Percentiles rank a stretch among this genome's conserved stretches.
These are phyloP conservation scores for Salvia sclarea DNA, from an alignment of 305 asterid species.

Conservation along the genomic window DNA sequence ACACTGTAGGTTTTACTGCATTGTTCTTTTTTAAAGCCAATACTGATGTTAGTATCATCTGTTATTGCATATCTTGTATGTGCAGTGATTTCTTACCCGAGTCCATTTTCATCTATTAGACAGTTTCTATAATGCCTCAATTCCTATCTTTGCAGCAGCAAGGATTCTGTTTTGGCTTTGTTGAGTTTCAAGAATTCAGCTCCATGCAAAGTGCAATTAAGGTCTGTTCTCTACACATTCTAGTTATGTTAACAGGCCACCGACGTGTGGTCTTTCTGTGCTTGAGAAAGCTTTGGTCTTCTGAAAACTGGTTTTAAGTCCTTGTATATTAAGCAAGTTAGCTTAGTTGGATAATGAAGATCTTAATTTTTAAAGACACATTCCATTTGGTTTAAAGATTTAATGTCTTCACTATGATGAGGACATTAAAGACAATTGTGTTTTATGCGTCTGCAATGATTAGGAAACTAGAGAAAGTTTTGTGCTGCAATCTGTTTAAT, in stretches of 20 bases:
- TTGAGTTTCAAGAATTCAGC: constrained; percentile 64
- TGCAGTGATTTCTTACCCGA: neutral
- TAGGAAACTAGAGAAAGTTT: neutral
- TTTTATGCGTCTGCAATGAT: neutral
- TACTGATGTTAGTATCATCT: constrained; percentile 3
- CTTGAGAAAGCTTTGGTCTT: neutral
- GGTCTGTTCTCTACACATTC: constrained; percentile 38
- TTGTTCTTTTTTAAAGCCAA: constrained; percentile 18
- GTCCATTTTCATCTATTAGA: neutral
- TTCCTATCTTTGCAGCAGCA: constrained; percentile 50
- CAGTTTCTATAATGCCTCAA: neutral
- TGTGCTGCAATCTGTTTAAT: neutral
- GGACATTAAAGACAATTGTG: neutral
- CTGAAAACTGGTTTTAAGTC: too few species aligned
- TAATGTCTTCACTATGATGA: neutral
- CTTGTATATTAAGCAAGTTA: neutral
- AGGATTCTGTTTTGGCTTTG: constrained; percentile 77
- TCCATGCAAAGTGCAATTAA: constrained; percentile 73
- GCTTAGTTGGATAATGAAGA: neutral
- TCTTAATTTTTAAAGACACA: neutral
- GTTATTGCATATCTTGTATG: neutral
- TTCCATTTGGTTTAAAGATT: neutral
- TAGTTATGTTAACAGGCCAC: neutral
- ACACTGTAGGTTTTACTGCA: constrained; percentile 2
- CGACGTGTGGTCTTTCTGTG: neutral